Evolutionary conservation across 164 flowering plant species (phyloP).

Genomic region (Vitis labrusca): DNA sequence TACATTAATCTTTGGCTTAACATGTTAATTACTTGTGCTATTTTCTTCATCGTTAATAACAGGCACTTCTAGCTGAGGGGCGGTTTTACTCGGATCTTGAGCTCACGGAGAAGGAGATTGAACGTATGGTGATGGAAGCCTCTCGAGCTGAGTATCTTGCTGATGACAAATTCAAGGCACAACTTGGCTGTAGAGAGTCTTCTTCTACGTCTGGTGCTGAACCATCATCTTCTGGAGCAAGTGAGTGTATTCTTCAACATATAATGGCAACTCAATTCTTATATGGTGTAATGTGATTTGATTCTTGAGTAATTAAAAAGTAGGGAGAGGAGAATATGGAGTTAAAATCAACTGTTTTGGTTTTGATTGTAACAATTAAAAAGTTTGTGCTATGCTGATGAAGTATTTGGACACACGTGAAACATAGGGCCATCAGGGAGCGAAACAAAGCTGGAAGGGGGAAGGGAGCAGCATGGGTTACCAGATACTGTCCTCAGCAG

Average conservation of each 20-base stretch:
- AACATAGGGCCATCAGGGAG: conserved; percentile 54
- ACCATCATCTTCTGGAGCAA: conserved; percentile 94
- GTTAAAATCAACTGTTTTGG: too few relatives aligned
- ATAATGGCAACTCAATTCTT: neutral
- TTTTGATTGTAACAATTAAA: too few relatives aligned
- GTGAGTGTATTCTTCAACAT: conserved; percentile 43
- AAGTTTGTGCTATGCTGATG: neutral
- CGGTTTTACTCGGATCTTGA: conserved; percentile 95
- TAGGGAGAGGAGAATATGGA: too few relatives aligned
- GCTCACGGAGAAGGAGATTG: conserved; percentile 99
- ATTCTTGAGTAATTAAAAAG: too few relatives aligned
- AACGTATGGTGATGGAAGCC: conserved; percentile 95
- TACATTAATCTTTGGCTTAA: neutral
- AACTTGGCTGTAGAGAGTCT: conserved; percentile 51
- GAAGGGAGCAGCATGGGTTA: conserved; percentile 15
- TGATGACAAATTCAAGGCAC: conserved; percentile 60
- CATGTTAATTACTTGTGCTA: neutral
- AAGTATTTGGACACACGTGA: neutral
- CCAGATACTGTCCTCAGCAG: conserved; percentile 51
- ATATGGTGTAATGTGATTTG: neutral
- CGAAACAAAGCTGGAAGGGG: conserved; percentile 36
- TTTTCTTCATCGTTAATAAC: conserved; percentile 3
- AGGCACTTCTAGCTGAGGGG: conserved; percentile 98
- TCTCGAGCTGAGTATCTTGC: conserved; percentile 91
- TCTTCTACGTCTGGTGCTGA: conserved; percentile 90